Conservation (phyloP, 257 asterid species). For the Solanum corneliomulleri region DNA sequence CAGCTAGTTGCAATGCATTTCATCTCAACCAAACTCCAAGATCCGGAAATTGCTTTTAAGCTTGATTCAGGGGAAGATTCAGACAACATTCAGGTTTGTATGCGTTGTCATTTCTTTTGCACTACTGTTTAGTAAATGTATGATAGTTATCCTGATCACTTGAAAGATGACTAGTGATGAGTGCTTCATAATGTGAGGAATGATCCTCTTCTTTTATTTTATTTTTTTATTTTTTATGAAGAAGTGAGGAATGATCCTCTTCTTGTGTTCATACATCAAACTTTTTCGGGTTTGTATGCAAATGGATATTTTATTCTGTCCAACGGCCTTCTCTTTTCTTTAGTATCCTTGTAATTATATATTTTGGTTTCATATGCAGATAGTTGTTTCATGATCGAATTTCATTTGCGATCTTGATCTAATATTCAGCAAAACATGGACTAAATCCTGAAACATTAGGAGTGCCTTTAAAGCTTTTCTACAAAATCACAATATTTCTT, state of each 20-base stretch:
- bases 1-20: slow-evolving; percentile 48
- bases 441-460: neutral
- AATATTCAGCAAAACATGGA: neutral
- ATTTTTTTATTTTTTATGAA: neutral
- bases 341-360: neutral
- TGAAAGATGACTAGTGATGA: neutral
- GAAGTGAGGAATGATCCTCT: neutral
- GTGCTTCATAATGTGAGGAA: neutral
- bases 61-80: slow-evolving; percentile 54
- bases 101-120: neutral
- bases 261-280: neutral
- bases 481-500: neutral
- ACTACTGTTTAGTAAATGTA: neutral
- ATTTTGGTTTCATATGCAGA: neutral
- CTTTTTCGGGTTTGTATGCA: neutral
- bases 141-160: neutral
- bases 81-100: slow-evolving; percentile 54
- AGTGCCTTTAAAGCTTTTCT: neutral
- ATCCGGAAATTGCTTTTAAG: slow-evolving; percentile 72
- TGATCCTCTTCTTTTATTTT: neutral
- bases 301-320: neutral
- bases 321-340: neutral
- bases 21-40: slow-evolving; percentile 56
- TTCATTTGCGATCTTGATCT: neutral
- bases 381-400: neutral